Evolutionary conservation across 2,329 filamentous ascomycete species (phyloP).

Genomic region (Juglanconis oblonga): DNA sequence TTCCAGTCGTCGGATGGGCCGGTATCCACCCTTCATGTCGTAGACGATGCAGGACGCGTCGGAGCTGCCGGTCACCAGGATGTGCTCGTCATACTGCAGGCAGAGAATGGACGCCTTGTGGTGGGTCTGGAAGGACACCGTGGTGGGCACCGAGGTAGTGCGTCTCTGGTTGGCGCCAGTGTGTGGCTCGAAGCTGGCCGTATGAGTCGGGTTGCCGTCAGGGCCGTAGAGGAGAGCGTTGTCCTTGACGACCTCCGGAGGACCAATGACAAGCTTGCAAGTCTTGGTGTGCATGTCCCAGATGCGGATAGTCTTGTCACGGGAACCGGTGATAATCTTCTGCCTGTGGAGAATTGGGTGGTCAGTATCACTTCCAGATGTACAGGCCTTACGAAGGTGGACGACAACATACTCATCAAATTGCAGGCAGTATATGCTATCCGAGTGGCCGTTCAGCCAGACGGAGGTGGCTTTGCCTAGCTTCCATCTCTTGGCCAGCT

Average conservation of each 20-base stretch:
- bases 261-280: constrained; percentile 83
- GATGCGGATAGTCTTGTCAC: constrained; percentile 90
- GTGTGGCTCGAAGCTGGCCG: constrained; percentile 46
- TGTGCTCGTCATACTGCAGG: constrained; percentile 87
- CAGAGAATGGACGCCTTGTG: constrained; percentile 94
- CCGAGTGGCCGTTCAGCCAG: constrained; percentile 88
- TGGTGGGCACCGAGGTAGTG: constrained; percentile 48
- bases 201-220: constrained; percentile 51
- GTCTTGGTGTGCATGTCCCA: constrained; percentile 92
- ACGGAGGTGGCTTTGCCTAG: constrained; percentile 74
- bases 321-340: constrained; percentile 95
- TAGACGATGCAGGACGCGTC: constrained; percentile 91
- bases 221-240: constrained; percentile 49
- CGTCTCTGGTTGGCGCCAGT: constrained; percentile 24
- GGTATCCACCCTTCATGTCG: constrained; percentile 75
- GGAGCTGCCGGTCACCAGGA: constrained; percentile 92
- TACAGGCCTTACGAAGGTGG: not conserved
- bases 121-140: constrained; percentile 60
- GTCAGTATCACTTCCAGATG: not conserved
- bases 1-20: constrained; percentile 72
- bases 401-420: constrained; percentile 79
- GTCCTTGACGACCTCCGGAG: constrained; percentile 60
- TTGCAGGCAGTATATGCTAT: constrained; percentile 96
- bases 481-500: constrained; percentile 78
- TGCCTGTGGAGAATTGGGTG: constrained; percentile 46